Base-by-base conservation (phyloP, 176 grass and related monocot genomes). In the Oryza rufipogon region DNA sequence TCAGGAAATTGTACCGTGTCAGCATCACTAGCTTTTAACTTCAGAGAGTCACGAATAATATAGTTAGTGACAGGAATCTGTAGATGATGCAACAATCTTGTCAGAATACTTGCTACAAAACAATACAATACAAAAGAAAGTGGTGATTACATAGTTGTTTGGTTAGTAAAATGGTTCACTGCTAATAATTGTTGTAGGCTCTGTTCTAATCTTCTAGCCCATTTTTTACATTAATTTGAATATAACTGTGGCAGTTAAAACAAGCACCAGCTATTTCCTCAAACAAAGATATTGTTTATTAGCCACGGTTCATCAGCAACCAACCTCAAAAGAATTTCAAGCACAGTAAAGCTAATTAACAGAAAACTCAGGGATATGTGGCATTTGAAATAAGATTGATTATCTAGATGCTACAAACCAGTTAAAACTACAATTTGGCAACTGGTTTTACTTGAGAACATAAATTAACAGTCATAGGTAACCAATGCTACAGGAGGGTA, bases 41-140 rank as follows among this genome's bases (percentile, higher is more conserved):
- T 98, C 58, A 98, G 89, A 66, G 93, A 98, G 64, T 94, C 78
- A 58, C 90, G 86, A 81, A 98, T 87, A 70, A 98, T 95, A 79
- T 90, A 95, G 75, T 77, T 93, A 46, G 81, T 60, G 89, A 92
- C 83, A 68, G 87, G 93, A 92, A 83, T 83, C 96, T 98, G 89
- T 38, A 83, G 26, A 92, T 78, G 68, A 71, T 54, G 36, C 44
- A 78, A 74, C 38, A 72, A 10, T n/a, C 67, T 68, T 26, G 66
- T 83, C 77, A 81, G 67, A 14, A 25, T 68, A 78, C 28, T 33
- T 61, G 52, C 15, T 33, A 65, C 11, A 49, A 52, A 64, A 58
- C n/a, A 71, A 52, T 51, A 73, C 17, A 41, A 4, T 41, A 17
- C 48, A 78, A 71, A 69, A 22, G 66, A 49, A 71, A 15, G 33